phyloP scores from a whole-genome alignment of 1,284 basidiomycete species.

The Quambalaria eucalypti region DNA sequence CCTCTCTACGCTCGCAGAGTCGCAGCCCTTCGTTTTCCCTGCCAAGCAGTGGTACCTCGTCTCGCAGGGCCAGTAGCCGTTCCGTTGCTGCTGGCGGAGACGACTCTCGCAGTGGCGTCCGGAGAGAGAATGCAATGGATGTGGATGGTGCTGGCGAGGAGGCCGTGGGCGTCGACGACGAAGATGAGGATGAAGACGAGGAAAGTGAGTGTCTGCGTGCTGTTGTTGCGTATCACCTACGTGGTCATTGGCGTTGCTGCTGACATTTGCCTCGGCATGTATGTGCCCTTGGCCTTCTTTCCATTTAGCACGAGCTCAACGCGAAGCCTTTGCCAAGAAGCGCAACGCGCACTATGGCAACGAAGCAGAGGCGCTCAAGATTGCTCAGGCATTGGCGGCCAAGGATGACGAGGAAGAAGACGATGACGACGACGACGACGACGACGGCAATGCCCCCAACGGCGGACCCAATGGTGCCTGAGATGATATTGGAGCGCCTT shows the following conservation, averaged over 20 bases:
- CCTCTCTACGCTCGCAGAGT: background rate
- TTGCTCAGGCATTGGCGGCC: conserved; percentile 26
- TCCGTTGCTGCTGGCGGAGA: conserved; percentile 15
- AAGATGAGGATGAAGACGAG: conserved; percentile 27
- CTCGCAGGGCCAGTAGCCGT: conserved; percentile 27
- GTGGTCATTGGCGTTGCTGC: background rate
- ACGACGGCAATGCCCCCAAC: background rate
- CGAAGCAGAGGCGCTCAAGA: conserved; percentile 41
- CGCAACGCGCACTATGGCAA: conserved; percentile 44
- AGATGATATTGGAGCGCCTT: background rate
- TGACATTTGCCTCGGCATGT: background rate
- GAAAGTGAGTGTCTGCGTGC: conserved; percentile 16
- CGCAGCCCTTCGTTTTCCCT: conserved; percentile 25
- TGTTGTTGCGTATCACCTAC: background rate
- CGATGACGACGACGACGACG: conserved; percentile 21
- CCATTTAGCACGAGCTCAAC: conserved; percentile 27
- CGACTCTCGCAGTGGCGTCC: conserved; percentile 22
- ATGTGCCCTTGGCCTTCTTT: background rate
- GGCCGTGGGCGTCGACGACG: conserved; percentile 6
- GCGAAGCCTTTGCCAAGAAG: conserved; percentile 39
- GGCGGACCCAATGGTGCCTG: background rate
- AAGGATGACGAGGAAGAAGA: conserved; percentile 42
- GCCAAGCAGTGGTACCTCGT: conserved; percentile 19
- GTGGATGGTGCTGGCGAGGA: conserved; percentile 17
- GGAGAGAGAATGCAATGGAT: conserved; percentile 15